Evolutionary conservation across 768 basidiomycete genomes (phyloP), one percentile per base, ranked within the genome.

Genomic region (Coprinopsis cinerea): DNA sequence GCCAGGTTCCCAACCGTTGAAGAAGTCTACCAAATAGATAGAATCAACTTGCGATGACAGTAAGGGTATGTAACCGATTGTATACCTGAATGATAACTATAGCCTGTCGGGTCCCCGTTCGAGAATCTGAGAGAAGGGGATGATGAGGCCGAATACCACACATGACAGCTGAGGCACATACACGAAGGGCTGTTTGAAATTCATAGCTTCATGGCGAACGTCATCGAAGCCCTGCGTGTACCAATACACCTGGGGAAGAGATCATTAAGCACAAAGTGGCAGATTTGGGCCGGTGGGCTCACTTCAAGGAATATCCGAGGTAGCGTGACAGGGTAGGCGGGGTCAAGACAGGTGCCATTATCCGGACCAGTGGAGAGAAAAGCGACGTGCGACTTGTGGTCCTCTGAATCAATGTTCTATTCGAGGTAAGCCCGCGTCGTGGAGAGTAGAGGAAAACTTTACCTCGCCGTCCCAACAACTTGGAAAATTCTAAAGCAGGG

Each of bases 81-180:
- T 7, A 32, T 32, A 51, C 57, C 57, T 15, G 57, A 57, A 49
- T 76, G 75, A 49, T 75, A 70, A 52, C 78, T 77, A 55, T 75
- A 77, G 1, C 78, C 79, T 18, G 74, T 77, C 2, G 72, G 71
- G 56, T 83, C 81, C n/a, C 81, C 81, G 54, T 76, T 68, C 13
- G 79, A 59, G 52, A 63, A 70, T 2, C 71, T 72, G 36, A 18
- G 17, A 43, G 39, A 11, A 32, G 23, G 1, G 20, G 41, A 13
- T 17, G 2, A 7, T 23, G 11, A 11, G 15, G 11, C 17, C 34
- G 4, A 22, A 42, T 40, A 13, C 17, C n/a, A 20, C 17, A 3
- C 5, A 24, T 28, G 24, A 39, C 18, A 25, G 22, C 7, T 44
- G 41, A 3, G 5, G 17, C 22, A 60, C 66, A 34, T 66, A 76